A percentile compares a stretch with the other conserved stretches of the same genome.
Conservation (phyloP, 2,329 filamentous ascomycete genomes). For the Aureobasidium sp. region DNA sequence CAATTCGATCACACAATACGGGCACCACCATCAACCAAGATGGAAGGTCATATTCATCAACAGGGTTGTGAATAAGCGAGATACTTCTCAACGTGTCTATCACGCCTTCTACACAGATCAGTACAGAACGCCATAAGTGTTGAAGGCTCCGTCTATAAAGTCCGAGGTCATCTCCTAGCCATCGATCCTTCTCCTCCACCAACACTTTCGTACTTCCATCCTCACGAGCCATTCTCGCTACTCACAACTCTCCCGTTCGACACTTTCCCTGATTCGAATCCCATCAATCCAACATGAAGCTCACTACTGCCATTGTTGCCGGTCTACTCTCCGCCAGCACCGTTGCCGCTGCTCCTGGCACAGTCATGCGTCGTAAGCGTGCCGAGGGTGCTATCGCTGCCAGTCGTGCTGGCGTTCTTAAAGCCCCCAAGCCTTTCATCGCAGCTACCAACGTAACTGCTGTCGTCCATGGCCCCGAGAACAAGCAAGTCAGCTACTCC, state of each 20-base stretch:
- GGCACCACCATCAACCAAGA: conserved; percentile 1
- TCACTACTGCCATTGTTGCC: conserved; percentile 42
- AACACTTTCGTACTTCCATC: not conserved
- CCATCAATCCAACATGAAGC: conserved; percentile 50
- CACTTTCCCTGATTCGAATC: not conserved
- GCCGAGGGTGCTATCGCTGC: conserved; percentile 19
- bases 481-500: conserved; percentile 54
- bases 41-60: conserved; percentile 6
- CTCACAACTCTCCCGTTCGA: not conserved
- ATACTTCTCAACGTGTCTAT: not conserved
- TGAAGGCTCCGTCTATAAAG: not conserved
- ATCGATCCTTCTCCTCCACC: not conserved
- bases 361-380: conserved; percentile 43
- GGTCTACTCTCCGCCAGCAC: conserved; percentile 44
- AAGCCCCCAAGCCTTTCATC: conserved; percentile 35
- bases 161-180: not conserved
- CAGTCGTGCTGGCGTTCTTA: conserved; percentile 33
- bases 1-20: conserved; percentile 2
- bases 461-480: conserved; percentile 37
- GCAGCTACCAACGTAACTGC: conserved; percentile 29
- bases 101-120: not conserved
- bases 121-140: too few species aligned
- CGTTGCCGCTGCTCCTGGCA: conserved; percentile 53
- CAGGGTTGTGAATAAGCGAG: not conserved
- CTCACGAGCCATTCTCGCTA: not conserved